These are phyloP conservation scores for Casuarina glauca DNA, from an alignment of 306 rosid genomes.

Conservation along the genomic window DNA sequence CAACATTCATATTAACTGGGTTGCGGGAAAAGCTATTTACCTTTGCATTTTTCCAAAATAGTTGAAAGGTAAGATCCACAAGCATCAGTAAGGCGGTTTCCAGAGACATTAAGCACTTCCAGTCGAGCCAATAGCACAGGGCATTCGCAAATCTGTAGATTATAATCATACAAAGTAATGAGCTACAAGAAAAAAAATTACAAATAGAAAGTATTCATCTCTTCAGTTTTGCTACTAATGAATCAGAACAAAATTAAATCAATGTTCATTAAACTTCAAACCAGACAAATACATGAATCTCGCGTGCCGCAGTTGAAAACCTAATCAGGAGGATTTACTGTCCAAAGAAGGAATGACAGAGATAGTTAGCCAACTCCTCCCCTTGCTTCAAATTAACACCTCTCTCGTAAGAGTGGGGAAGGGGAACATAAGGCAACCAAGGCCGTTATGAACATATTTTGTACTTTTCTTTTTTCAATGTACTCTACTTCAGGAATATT, in stretches of 20 bases:
- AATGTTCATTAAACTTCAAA: background rate
- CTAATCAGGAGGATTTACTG: background rate
- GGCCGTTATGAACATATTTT: background rate
- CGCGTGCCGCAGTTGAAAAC: background rate
- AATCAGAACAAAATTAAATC: background rate
- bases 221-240: background rate
- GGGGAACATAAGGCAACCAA: background rate
- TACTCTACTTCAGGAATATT: background rate
- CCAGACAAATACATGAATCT: background rate
- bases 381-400: background rate
- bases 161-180: slow-evolving; percentile 8
- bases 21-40: slow-evolving; percentile 41
- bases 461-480: too few species aligned
- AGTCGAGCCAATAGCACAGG: slow-evolving; percentile 69
- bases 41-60: slow-evolving; percentile 72
- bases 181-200: background rate
- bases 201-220: background rate
- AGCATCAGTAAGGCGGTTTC: slow-evolving; percentile 91
- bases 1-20: slow-evolving; percentile 23
- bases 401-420: background rate
- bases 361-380: background rate
- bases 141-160: slow-evolving; percentile 83
- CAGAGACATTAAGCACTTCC: slow-evolving; percentile 86
- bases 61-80: slow-evolving; percentile 85
- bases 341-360: background rate